Conservation (phyloP, 1,139 yeast genomes). For the Zygoascus sp. region DNA sequence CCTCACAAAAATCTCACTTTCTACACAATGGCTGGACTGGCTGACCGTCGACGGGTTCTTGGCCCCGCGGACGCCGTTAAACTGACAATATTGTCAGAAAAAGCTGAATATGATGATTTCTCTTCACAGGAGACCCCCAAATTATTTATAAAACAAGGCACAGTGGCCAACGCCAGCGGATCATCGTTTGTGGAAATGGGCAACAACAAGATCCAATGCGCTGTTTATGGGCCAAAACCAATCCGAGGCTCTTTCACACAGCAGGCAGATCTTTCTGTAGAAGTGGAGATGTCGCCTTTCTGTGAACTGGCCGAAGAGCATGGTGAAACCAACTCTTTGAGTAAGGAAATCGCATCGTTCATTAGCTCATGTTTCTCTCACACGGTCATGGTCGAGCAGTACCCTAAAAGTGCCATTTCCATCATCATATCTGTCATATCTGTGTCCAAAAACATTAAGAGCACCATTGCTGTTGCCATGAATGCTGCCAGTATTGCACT, state of each 20-base stretch:
- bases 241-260: constrained; percentile 70
- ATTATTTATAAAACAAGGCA: constrained; percentile 46
- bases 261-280: constrained; percentile 64
- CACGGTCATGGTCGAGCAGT: constrained; percentile 60
- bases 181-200: constrained; percentile 74
- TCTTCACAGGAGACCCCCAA: constrained; percentile 13
- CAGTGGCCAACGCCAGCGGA: constrained; percentile 73
- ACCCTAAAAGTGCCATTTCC: constrained; percentile 87
- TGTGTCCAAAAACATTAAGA: constrained; percentile 36
- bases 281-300: constrained; percentile 55
- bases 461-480: constrained; percentile 39
- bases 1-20: neutral
- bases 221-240: constrained; percentile 89
- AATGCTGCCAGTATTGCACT: constrained; percentile 69
- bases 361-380: constrained; percentile 58
- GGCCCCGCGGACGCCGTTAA: constrained; percentile 37
- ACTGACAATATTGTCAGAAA: constrained; percentile 12
- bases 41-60: constrained; percentile 38
- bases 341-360: constrained; percentile 51
- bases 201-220: constrained; percentile 57
- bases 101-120: constrained; percentile 10
- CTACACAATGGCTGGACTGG: constrained; percentile 23
- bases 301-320: constrained; percentile 35
- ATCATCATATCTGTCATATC: constrained; percentile 67
- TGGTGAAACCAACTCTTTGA: constrained; percentile 35